A percentile compares a stretch with the other conserved stretches of the same genome.
Conservation (phyloP, 768 basidiomycete genomes). For the Saitozyma sp. region DNA sequence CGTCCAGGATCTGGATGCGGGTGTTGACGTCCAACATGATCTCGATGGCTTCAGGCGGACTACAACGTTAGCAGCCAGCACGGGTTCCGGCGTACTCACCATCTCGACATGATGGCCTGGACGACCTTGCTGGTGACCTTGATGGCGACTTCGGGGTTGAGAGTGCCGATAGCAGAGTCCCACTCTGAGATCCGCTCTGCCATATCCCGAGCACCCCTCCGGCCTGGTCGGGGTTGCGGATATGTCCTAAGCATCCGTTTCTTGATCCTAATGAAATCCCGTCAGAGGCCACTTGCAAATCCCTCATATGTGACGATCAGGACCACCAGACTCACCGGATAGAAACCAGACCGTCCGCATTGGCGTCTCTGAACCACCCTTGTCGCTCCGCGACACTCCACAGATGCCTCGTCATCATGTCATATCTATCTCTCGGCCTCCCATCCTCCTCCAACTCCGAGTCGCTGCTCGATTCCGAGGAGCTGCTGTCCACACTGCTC, state of each 20-base stretch:
- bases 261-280: slow-evolving; percentile 32
- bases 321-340: slow-evolving; percentile 36
- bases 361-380: slow-evolving; percentile 49
- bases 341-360: slow-evolving; percentile 45
- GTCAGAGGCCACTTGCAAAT: not conserved
- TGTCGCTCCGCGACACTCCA: slow-evolving; percentile 40
- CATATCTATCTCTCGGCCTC: slow-evolving; percentile 30
- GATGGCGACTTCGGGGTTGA: slow-evolving; percentile 49
- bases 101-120: slow-evolving; percentile 46
- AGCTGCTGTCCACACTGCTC: slow-evolving; percentile 11
- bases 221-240: slow-evolving; percentile 29
- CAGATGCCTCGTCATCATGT: slow-evolving; percentile 49
- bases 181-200: slow-evolving; percentile 38
- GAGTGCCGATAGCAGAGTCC: slow-evolving; percentile 46
- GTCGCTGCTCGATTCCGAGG: slow-evolving; percentile 18
- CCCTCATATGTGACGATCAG: not conserved
- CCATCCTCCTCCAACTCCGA: slow-evolving; percentile 28
- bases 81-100: slow-evolving; percentile 22
- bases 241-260: slow-evolving; percentile 34
- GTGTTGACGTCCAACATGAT: slow-evolving; percentile 68
- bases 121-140: slow-evolving; percentile 48
- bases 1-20: slow-evolving; percentile 79
- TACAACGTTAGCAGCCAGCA: slow-evolving; percentile 7
- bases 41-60: slow-evolving; percentile 38
- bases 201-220: slow-evolving; percentile 30